Conservation (phyloP, 768 basidiomycete species). For the Hygrocybe punicea region DNA sequence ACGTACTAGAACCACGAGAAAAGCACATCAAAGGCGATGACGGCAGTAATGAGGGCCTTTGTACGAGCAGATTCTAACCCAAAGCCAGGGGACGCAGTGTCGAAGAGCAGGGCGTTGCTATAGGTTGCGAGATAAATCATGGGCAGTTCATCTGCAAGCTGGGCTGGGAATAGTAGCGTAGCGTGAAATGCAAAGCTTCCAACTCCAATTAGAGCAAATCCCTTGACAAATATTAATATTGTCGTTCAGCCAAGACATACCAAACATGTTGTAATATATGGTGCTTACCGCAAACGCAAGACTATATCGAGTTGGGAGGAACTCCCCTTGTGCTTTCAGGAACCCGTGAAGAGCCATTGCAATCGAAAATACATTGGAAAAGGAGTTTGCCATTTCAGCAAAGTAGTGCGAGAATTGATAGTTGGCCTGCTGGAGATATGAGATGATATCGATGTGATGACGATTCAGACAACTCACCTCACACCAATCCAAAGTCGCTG, state of each 20-base stretch:
- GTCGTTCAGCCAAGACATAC: neutral
- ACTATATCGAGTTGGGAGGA: conserved; percentile 42
- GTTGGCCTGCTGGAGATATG: conserved; percentile 49
- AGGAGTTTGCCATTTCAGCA: conserved; percentile 72
- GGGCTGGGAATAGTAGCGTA: conserved; percentile 69
- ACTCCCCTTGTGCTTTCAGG: conserved; percentile 33
- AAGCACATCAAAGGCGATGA: conserved; percentile 50
- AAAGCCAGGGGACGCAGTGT: conserved; percentile 49
- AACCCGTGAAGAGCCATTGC: conserved; percentile 49
- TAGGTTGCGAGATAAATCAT: conserved; percentile 75
- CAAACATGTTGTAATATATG: neutral
- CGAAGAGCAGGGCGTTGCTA: conserved; percentile 57
- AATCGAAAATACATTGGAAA: conserved; percentile 67
- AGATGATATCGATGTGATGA: neutral
- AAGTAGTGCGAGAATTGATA: conserved; percentile 76
- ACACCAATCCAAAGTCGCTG: conserved; percentile 73
- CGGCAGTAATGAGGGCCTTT: conserved; percentile 36
- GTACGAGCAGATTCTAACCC: conserved; percentile 36
- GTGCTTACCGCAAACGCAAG: conserved; percentile 41
- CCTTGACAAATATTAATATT: conserved; percentile 37
- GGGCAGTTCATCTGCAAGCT: conserved; percentile 78
- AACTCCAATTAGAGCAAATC: conserved; percentile 65
- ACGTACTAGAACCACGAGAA: conserved; percentile 77
- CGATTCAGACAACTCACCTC: conserved; percentile 44
- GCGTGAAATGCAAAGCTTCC: conserved; percentile 80